phyloP scores from a whole-genome alignment of 2,329 filamentous ascomycete species.

The Clonostachys chloroleuca region DNA sequence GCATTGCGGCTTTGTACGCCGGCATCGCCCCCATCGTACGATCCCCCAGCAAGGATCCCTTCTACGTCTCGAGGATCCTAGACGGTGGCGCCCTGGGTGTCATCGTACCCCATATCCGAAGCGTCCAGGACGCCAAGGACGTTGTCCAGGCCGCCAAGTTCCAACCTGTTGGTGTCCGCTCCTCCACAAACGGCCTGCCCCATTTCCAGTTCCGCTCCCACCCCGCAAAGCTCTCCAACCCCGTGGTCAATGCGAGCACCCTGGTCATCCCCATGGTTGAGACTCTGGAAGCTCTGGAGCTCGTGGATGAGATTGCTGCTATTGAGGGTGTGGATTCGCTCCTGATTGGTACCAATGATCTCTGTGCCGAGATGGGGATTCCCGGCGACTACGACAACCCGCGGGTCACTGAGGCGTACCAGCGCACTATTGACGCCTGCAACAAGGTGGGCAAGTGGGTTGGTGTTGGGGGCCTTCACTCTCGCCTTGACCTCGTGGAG shows the following conservation, averaged over 20 bases:
- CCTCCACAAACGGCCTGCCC: constrained; percentile 13
- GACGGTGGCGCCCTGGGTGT: constrained; percentile 21
- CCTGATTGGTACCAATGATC: constrained; percentile 21
- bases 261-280: constrained; percentile 19
- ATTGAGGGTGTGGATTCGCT: constrained; percentile 20
- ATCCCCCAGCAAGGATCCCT: constrained; percentile 18
- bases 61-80: constrained; percentile 20
- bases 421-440: constrained; percentile 27
- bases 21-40: constrained; percentile 22
- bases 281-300: constrained; percentile 12
- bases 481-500: constrained; percentile 30
- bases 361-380: constrained; percentile 16
- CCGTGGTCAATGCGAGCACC: constrained; percentile 10
- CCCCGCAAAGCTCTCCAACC: constrained; percentile 6
- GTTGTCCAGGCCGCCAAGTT: constrained; percentile 14
- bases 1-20: constrained; percentile 11
- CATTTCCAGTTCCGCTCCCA: constrained; percentile 9
- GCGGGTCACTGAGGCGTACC: constrained; percentile 9
- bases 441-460: constrained; percentile 29
- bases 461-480: constrained; percentile 32
- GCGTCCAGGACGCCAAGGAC: constrained; percentile 11
- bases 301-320: constrained; percentile 20
- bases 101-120: constrained; percentile 6
- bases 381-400: constrained; percentile 11
- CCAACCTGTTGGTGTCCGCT: constrained; percentile 11